These are phyloP conservation scores for Ceratonia siliqua DNA, from an alignment of 306 rosid genomes.

Conservation along the genomic window DNA sequence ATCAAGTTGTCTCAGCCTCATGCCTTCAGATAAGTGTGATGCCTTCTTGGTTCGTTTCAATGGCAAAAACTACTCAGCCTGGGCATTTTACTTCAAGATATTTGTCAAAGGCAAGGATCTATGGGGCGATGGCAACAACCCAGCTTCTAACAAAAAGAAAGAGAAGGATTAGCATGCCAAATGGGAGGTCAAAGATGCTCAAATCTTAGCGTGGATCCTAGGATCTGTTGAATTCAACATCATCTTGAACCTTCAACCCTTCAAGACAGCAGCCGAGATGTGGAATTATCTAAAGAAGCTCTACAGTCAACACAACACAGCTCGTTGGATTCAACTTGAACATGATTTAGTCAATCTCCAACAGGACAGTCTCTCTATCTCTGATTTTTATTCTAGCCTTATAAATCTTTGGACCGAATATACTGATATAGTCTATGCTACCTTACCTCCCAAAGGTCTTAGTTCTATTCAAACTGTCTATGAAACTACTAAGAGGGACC, in stretches of 20 bases:
- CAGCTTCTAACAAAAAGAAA: not conserved
- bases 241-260: not conserved
- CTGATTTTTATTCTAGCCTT: not conserved
- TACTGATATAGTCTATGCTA: not conserved
- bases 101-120: not conserved
- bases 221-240: not conserved
- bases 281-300: conserved; percentile 4
- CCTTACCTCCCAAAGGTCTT: not conserved
- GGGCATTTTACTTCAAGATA: not conserved
- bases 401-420: not conserved
- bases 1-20: too few relatives aligned
- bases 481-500: conserved; percentile 2
- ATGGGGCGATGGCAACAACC: not conserved
- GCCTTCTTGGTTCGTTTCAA: too few relatives aligned
- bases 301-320: not conserved
- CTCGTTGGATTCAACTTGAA: not conserved
- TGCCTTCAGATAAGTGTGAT: not conserved
- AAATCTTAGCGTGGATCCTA: too few relatives aligned
- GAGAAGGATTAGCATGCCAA: too few relatives aligned
- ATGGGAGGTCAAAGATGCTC: not conserved
- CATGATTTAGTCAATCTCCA: not conserved
- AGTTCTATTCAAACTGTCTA: not conserved
- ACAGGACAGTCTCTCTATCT: not conserved
- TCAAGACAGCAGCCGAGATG: not conserved
- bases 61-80: not conserved